These are phyloP conservation scores for Blastocystis sp. DNA, from an alignment of 352 stramenopile genomes.

Conservation along the genomic window DNA sequence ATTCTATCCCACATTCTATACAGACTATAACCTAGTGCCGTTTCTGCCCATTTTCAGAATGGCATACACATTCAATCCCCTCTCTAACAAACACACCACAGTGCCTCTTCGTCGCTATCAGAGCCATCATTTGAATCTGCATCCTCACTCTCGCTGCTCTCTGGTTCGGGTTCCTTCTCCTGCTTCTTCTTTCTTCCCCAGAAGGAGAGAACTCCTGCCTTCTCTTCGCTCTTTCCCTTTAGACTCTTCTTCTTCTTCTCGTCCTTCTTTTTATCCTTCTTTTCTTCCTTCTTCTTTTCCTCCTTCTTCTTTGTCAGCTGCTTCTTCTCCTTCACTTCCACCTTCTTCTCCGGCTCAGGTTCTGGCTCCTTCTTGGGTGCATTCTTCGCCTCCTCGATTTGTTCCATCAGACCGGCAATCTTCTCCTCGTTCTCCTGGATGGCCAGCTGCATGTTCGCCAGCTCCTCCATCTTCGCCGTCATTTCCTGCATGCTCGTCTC, in stretches of 20 bases:
- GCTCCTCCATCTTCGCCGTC: conserved; percentile 55
- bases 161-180: conserved; percentile 38
- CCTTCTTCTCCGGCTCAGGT: not conserved
- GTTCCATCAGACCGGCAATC: not conserved
- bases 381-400: conserved; percentile 36
- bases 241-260: too few relatives aligned
- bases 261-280: too few relatives aligned
- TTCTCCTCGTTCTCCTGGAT: conserved; percentile 62
- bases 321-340: not conserved
- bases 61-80: too few relatives aligned
- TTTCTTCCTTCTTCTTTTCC: not conserved
- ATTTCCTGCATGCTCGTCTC: conserved; percentile 23
- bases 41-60: too few relatives aligned
- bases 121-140: not conserved
- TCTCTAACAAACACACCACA: not conserved
- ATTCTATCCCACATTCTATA: too few relatives aligned
- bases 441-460: conserved; percentile 26
- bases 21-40: too few relatives aligned
- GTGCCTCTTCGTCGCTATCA: conserved; percentile 36
- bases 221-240: too few relatives aligned
- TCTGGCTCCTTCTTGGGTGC: not conserved
- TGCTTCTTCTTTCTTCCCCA: conserved; percentile 6
- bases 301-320: conserved; percentile 15
- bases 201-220: too few relatives aligned
- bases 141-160: not conserved